Evolutionary conservation across 2,329 filamentous ascomycete genomes (phyloP).

Genomic region (Fusarium acutatum): DNA sequence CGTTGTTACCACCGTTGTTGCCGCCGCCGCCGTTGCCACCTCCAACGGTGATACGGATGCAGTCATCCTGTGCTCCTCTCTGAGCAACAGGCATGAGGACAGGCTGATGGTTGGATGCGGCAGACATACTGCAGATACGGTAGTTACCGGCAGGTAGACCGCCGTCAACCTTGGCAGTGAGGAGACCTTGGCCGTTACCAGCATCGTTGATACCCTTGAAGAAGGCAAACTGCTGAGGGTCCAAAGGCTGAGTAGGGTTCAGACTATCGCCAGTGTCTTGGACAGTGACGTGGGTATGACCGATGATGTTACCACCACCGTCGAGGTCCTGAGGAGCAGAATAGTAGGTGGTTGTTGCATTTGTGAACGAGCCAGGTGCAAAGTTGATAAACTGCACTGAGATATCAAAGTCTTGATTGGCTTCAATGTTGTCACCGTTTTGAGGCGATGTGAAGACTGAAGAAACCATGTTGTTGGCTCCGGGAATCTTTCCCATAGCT

Average conservation of each 20-base stretch:
- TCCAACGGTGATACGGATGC: slow-evolving; percentile 67
- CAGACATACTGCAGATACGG: slow-evolving; percentile 70
- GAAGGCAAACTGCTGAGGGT: slow-evolving; percentile 65
- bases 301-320: slow-evolving; percentile 59
- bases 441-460: slow-evolving; percentile 62
- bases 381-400: slow-evolving; percentile 63
- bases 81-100: slow-evolving; percentile 73
- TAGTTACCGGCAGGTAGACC: slow-evolving; percentile 71
- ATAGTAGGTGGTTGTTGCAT: slow-evolving; percentile 68
- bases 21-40: slow-evolving; percentile 35
- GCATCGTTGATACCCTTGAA: slow-evolving; percentile 74
- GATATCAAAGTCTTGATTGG: slow-evolving; percentile 61
- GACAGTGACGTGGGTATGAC: slow-evolving; percentile 68
- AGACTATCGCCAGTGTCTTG: slow-evolving; percentile 62
- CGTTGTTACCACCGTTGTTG: slow-evolving; percentile 24
- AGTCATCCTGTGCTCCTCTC: slow-evolving; percentile 73
- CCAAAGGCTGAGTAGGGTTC: slow-evolving; percentile 61
- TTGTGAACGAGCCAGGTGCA: slow-evolving; percentile 67
- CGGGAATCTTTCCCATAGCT: slow-evolving; percentile 70
- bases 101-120: slow-evolving; percentile 72
- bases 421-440: slow-evolving; percentile 57
- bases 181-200: slow-evolving; percentile 63
- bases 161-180: slow-evolving; percentile 62
- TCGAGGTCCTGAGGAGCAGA: slow-evolving; percentile 64
- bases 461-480: slow-evolving; percentile 65